Evolutionary conservation across 768 basidiomycete genomes (phyloP), one percentile per base, ranked within the genome.

Genomic region (Sarcodon sp.): DNA sequence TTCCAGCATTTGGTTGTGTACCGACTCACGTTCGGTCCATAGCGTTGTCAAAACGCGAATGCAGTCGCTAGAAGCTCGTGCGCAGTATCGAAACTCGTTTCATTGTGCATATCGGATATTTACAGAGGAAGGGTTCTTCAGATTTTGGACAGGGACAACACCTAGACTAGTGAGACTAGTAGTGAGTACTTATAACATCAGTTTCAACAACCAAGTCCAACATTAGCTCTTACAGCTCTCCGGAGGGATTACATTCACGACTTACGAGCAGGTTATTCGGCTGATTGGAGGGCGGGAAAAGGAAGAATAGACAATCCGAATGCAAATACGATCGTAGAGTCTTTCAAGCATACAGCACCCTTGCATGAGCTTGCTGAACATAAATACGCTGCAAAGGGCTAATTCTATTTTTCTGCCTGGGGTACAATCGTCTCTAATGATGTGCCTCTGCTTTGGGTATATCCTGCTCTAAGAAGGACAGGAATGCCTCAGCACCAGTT

Each of bases 1-100:
- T 36, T 27, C 48, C 15, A 33, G 13, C 15, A 12, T 50, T 33
- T 43, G 31, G 34, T 34, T 37, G 44, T 49, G 44, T 38, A 10
- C 12, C 10, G 33, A 18, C 15, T 33, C 32, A 21, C 16, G 3
- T 12, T 37, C 18, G 12, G 33, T 49, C 51, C 41, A 11, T 54
- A 94, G 91, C 59, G 92, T 97, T 32, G 79, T 98, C 65, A 99
- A 98, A 67, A 98, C 96, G 9, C 79, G 94, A 21, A 99, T 98
- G 96, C 96, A 99, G 64, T 83, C 89, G 5, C 72, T 99, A 8
- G 75, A 77, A 48, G 96, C 94, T 0, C 71, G 77, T 8, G 65
- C 71, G 18, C 83, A 91, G 51, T 99, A 98, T 61, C 79, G 82
- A 35, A 97, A 99, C 59, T 83, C 92, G 3, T 87, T 97, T 68